A percentile compares a stretch with the other conserved stretches of the same genome.
phyloP scores from a whole-genome alignment of 2,329 filamentous ascomycete genomes.

The Monosporascus sp. region DNA sequence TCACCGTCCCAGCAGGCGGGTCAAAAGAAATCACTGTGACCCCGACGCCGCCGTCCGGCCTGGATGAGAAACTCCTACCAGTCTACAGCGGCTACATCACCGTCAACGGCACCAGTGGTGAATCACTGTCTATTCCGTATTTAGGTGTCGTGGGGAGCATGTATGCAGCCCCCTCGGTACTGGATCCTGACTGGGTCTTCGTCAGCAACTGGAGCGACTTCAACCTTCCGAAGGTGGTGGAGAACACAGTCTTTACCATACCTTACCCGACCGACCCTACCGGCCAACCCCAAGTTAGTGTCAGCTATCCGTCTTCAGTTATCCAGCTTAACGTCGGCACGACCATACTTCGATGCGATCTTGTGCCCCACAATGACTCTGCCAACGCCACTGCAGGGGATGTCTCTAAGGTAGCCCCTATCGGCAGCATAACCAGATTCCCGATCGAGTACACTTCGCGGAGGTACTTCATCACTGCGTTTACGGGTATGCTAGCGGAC shows the following conservation, averaged over 20 bases:
- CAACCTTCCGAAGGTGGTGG: slow-evolving; percentile 5
- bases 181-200: slow-evolving; percentile 1
- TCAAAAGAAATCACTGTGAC: slow-evolving; percentile 21
- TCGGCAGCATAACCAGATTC: slow-evolving; percentile 3
- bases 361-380: slow-evolving; percentile 10
- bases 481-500: slow-evolving; percentile 17
- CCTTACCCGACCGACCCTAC: not conserved
- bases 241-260: slow-evolving; percentile 19
- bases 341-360: slow-evolving; percentile 14
- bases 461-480: slow-evolving; percentile 4
- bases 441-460: slow-evolving; percentile 10
- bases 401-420: not conserved
- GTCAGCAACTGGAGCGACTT: slow-evolving; percentile 2
- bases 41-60: slow-evolving; percentile 19
- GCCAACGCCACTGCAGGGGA: slow-evolving; percentile 2
- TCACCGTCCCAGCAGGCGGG: slow-evolving; percentile 22
- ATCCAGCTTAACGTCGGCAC: slow-evolving; percentile 12
- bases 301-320: slow-evolving; percentile 3
- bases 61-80: slow-evolving; percentile 27
- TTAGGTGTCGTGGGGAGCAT: slow-evolving; percentile 29
- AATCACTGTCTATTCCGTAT: slow-evolving; percentile 33
- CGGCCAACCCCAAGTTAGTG: not conserved
- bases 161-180: slow-evolving; percentile 11
- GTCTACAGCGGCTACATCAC: slow-evolving; percentile 39
- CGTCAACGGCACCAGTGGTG: slow-evolving; percentile 31